Conservation (phyloP, 257 asterid genomes). For the Thymus quinquecostatus region DNA sequence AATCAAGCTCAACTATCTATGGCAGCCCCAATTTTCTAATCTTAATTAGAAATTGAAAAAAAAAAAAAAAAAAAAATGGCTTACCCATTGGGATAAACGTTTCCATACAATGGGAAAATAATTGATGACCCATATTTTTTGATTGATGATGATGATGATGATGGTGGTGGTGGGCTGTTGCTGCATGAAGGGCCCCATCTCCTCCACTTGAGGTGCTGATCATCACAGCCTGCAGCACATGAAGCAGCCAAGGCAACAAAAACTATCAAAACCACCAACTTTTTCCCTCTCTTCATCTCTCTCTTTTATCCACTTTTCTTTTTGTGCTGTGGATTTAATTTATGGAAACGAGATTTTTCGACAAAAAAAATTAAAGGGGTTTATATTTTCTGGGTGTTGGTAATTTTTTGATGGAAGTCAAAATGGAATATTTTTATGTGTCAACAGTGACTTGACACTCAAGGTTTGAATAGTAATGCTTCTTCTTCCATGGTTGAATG, state of each 20-base stretch:
- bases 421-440: background rate
- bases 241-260: slow-evolving; percentile 45
- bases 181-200: slow-evolving; percentile 49
- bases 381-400: background rate
- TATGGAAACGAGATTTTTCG: background rate
- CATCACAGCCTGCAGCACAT: slow-evolving; percentile 45
- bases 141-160: slow-evolving; percentile 32
- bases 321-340: background rate
- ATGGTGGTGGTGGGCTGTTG: slow-evolving; percentile 14
- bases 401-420: background rate
- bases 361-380: background rate
- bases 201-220: slow-evolving; percentile 65
- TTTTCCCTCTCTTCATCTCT: slow-evolving; percentile 39
- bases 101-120: slow-evolving; percentile 75
- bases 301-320: background rate
- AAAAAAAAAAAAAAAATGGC: background rate
- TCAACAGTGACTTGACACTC: slow-evolving; percentile 38
- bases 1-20: slow-evolving; percentile 1
- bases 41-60: background rate
- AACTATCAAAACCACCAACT: slow-evolving; percentile 35
- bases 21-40: background rate
- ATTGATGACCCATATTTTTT: slow-evolving; percentile 55
- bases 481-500: background rate
- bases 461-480: slow-evolving; percentile 19
- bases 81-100: slow-evolving; percentile 95